Base-by-base conservation (phyloP, 345 rosid genomes). In the Dipteronia dyeriana region DNA sequence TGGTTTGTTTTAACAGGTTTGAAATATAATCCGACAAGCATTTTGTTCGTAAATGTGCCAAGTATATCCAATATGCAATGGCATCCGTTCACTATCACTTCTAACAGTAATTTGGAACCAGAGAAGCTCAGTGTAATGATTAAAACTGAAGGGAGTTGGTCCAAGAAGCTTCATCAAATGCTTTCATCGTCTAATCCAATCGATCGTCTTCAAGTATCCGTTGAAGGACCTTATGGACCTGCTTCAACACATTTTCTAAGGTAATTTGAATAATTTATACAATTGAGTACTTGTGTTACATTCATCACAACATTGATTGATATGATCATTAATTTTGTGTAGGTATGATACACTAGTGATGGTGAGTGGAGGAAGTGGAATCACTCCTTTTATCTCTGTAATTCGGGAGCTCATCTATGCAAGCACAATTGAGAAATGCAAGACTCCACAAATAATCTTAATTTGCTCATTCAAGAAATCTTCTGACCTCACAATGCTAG, bases 171-270 rank as follows among this genome's bases (percentile, higher is more conserved):
- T 43, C 79, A 84, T 68, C 83, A 85, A 63, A 78, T n/a, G 80
- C 86, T 93, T 83, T 91, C 96, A 60, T 90, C 95, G 13, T 79
- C 89, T 73, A 73, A 87, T 34, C 62, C 86, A 0, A 65, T 87
- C 12, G 85, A 86, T 54, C 91, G 81, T 73, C 88, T 90, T 5
- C 83, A 84, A 31, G 89, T 88, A 65, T 85, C 97, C 0, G 75
- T 92, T 17, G 98, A 93, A 86, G 99, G 99, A 38, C 98, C 99
- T 49, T 93, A 93, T 70, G 99, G 99, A 56, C 98, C 98, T 70
- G 83, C 83, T 64, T 88, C 94, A 16, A 84, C 92, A 56, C 78
- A 93, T 71, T 95, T 91, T 82, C 83, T 90, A 49, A 91, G 94
- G 95, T 59, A 59, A 19, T 41, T 41, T 41, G 45, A 41, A 34